These are phyloP conservation scores for Mucor mucedo DNA, from an alignment of 371 early-diverging fungal species.

Conservation along the genomic window DNA sequence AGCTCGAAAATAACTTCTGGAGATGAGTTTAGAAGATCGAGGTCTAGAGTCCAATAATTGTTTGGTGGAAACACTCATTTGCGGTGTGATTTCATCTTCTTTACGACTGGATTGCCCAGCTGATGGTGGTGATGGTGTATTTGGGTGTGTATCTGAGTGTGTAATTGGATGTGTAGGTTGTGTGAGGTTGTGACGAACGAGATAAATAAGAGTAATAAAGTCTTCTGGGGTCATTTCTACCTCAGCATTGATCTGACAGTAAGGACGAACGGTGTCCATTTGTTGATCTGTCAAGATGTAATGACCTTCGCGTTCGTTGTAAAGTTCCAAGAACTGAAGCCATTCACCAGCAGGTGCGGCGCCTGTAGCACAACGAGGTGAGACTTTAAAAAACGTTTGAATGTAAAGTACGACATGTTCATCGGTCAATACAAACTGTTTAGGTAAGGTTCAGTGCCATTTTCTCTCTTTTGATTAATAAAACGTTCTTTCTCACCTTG, in stretches of 20 bases:
- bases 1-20: constrained; percentile 5
- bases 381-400: constrained; percentile 7
- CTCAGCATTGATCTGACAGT: constrained; percentile 20
- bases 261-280: constrained; percentile 19
- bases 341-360: constrained; percentile 29
- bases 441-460: not conserved
- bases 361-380: constrained; percentile 1
- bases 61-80: not conserved
- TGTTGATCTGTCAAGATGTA: constrained; percentile 25
- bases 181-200: constrained; percentile 7
- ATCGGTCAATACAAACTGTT: constrained; percentile 14
- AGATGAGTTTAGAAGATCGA: constrained; percentile 12
- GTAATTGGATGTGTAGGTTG: not conserved
- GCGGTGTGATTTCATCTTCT: not conserved
- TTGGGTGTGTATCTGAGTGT: too few species aligned
- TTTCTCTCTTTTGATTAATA: not conserved
- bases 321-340: constrained; percentile 17
- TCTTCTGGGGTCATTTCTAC: constrained; percentile 34
- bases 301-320: constrained; percentile 14
- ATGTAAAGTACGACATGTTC: constrained; percentile 17
- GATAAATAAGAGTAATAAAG: constrained; percentile 5
- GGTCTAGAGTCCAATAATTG: constrained; percentile 13
- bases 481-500: not conserved
- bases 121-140: too few species aligned
- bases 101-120: not conserved